Base-by-base conservation (phyloP, 2,329 filamentous ascomycete genomes). In the Cladosporium sp. region DNA sequence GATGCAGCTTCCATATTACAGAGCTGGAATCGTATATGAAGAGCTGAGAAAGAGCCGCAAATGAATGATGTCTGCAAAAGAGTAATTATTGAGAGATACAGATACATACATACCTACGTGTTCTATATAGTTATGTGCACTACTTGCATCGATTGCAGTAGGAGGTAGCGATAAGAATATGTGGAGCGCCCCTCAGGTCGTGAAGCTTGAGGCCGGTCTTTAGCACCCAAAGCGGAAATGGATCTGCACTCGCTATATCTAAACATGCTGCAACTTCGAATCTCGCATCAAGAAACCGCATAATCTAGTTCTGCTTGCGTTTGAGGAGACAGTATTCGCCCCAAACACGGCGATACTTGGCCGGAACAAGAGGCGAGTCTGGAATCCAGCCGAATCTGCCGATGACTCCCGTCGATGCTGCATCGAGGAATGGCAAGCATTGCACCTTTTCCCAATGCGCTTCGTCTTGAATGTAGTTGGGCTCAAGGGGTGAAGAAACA, bases 361-460 rank as follows among this genome's bases (percentile, higher is more conserved):
- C 79, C 0, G 92, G 91, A 13, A 96, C 76, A 37, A 90, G 74
- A 0, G 80, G 75, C 61, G 85, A 74, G 63, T 91, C 82, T 2
- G 94, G 94, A 35, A 96, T 71, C 90, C 91, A 97, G 47, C 96
- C 74, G 8, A 90, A 82, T 60, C 94, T 83, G 2, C 88, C 88
- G 4, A 97, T 62, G 10, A 89, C 74, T 42, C 86, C 81, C 0
- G 93, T 97, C 58, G 80, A 82, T 4, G 83, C 83, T 0, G 88
- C 83, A 71, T 99, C 94, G 12, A 99, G 78, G 71, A 97, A 97
- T 1, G 80, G 80, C 62, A 85, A 77, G 69, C 94, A 97, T 56
- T 83, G 79, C 17, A 96, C 75, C 44, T 81, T 74, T 53, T 95
- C 85, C 94, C 94, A 99, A 15, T 82, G 81, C n/a, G 85, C 76